Evolutionary conservation across 768 basidiomycete genomes (phyloP).

Genomic region (Mycena amicta): DNA sequence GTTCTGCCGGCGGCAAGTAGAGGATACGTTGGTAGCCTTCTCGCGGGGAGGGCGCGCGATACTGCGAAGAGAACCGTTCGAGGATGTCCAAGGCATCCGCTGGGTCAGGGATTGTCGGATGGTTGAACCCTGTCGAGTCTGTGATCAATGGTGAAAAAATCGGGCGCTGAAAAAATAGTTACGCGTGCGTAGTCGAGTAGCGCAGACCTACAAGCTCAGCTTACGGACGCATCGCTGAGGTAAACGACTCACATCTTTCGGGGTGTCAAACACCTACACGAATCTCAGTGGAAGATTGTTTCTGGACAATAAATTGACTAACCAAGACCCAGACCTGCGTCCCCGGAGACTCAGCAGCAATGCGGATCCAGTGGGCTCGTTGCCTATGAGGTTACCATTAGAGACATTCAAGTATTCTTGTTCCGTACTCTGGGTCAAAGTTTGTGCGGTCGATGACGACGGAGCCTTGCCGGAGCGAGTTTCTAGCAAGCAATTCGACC

Average conservation of each 20-base stretch:
- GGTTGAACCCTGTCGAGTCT: conserved; percentile 38
- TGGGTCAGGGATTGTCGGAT: conserved; percentile 74
- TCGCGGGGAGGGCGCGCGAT: conserved; percentile 50
- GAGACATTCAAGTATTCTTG: not conserved
- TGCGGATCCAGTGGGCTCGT: conserved; percentile 72
- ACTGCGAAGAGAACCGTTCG: conserved; percentile 64
- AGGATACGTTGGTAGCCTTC: conserved; percentile 73
- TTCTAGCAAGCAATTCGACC: conserved; percentile 64
- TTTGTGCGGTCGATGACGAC: conserved; percentile 82
- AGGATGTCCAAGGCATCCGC: conserved; percentile 64
- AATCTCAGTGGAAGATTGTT: conserved; percentile 12
- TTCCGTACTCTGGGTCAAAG: conserved; percentile 58
- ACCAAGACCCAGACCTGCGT: conserved; percentile 69
- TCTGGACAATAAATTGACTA: not conserved
- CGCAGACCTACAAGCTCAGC: conserved; percentile 64
- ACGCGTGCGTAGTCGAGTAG: conserved; percentile 61
- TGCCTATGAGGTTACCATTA: conserved; percentile 46
- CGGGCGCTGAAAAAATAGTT: conserved; percentile 31
- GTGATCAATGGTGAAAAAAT: conserved; percentile 5
- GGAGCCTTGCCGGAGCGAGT: conserved; percentile 62
- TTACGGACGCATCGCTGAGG: no score
- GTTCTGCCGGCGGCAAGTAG: conserved; percentile 45
- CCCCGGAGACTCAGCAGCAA: conserved; percentile 67
- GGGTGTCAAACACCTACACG: conserved; percentile 61
- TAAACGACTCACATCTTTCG: conserved; percentile 64